Evolutionary conservation across 2,329 filamentous ascomycete species (phyloP), one percentile per base, ranked within the genome.

Genomic region (Incumbomyces delicatus): DNA sequence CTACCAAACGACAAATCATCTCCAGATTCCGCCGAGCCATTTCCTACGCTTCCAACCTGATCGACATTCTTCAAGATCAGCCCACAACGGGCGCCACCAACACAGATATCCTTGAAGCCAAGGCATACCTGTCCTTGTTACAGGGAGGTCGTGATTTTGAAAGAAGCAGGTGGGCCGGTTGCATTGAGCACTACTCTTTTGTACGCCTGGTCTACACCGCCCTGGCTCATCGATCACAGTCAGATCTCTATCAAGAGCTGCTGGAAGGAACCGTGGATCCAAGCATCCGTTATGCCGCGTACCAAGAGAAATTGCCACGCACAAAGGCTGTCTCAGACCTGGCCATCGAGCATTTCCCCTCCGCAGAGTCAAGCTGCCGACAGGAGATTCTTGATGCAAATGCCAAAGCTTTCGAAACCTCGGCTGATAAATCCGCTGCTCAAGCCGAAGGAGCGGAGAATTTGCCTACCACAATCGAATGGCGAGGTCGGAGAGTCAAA

Each of bases 211-310:
- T 95, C 57, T 98, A 96, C 69, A 81, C 77, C 50, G 81, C 85
- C 1, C 71, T 98, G 36, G 74, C 81, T 14, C 73, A 75, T 22
- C 71, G 76, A 51, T 78, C 68, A 52, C 83, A 80, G 61, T 82
- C 80, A 51, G 90, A 95, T 49, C 71, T 85, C 31, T 92, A 87
- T 72, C 88, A 85, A 61, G 90, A 96, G 51, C 74, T 95, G 18
- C 70, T 98, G 48, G 80, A 83, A 40, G 82, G 85, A 58, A 94
- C 85, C 3, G 82, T 95, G 51, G 92, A 98, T 62, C 89, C 89
- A 1, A 94, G 88, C 52, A 86, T 98, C 58, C 83, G 90, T 53
- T 96, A 94, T 64, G 89, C 89, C 31, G 88, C 92, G 14, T 96
- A 96, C 63, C 88, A 95, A 65, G 76, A 88, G 62, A 85, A 90